phyloP scores from a whole-genome alignment of 352 stramenopile species.

The Globisporangium cystogenes region DNA sequence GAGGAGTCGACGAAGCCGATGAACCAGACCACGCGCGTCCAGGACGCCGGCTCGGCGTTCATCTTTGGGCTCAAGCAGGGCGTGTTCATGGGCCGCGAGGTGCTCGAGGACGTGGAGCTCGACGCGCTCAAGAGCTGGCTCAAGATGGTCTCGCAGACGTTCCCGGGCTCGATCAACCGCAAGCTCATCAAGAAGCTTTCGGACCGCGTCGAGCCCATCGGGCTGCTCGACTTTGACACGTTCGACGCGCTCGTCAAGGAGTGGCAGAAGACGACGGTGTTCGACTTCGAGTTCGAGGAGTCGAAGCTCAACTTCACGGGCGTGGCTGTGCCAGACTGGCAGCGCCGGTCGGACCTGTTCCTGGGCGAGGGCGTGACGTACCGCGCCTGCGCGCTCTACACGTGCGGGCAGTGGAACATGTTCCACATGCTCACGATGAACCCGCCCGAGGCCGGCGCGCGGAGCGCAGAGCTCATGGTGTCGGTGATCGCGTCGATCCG shows the following conservation, averaged over 20 bases:
- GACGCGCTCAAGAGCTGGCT: conserved; percentile 77
- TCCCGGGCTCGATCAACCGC: conserved; percentile 69
- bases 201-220: conserved; percentile 37
- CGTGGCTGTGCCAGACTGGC: conserved; percentile 54
- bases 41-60: conserved; percentile 73
- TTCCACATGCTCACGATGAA: conserved; percentile 86
- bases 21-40: conserved; percentile 70
- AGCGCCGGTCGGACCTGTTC: conserved; percentile 60
- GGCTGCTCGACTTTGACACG: conserved; percentile 66
- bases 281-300: conserved; percentile 52
- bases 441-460: conserved; percentile 28
- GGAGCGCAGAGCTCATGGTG: conserved; percentile 47
- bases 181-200: conserved; percentile 52
- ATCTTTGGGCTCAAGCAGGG: conserved; percentile 76
- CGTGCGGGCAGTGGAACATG: conserved; percentile 83
- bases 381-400: conserved; percentile 70
- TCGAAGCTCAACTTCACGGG: conserved; percentile 42
- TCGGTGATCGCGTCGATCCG: conserved; percentile 70
- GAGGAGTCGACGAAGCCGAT: conserved; percentile 71
- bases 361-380: conserved; percentile 57
- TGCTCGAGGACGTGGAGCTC: conserved; percentile 71
- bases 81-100: conserved; percentile 67
- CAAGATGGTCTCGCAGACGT: conserved; percentile 63
- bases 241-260: conserved; percentile 55
- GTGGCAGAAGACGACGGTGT: conserved; percentile 51